These are phyloP conservation scores for Stemphylium vesicarium DNA, from an alignment of 2,329 filamentous ascomycete species.

Conservation along the genomic window DNA sequence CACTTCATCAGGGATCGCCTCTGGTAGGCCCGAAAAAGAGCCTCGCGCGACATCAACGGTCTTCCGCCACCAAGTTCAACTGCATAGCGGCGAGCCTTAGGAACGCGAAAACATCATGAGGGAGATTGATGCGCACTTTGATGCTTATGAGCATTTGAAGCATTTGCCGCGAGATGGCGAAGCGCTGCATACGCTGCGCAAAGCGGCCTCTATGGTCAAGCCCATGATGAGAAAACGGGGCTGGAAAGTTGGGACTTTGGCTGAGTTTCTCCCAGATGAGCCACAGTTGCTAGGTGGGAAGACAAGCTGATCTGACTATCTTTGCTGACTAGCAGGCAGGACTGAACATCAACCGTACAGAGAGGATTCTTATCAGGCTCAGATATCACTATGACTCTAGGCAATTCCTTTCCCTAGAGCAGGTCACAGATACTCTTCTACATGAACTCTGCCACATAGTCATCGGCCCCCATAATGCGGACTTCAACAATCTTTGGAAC, in stretches of 20 bases:
- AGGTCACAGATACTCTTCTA: slow-evolving; percentile 87
- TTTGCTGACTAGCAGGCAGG: slow-evolving; percentile 50
- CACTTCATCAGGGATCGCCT: background rate
- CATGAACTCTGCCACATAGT: slow-evolving; percentile 92
- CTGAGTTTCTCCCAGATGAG: slow-evolving; percentile 84
- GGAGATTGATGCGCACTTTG: slow-evolving; percentile 57
- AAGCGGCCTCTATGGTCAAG: slow-evolving; percentile 86
- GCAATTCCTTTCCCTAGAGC: slow-evolving; percentile 80
- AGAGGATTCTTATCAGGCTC: slow-evolving; percentile 81
- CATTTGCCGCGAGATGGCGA: slow-evolving; percentile 53
- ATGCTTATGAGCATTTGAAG: slow-evolving; percentile 57
- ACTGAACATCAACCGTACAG: slow-evolving; percentile 77
- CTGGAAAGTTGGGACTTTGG: slow-evolving; percentile 80
- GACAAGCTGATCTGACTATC: background rate
- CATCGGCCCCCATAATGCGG: slow-evolving; percentile 79
- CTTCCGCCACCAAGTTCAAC: background rate
- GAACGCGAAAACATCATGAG: slow-evolving; percentile 34
- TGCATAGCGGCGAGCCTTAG: background rate
- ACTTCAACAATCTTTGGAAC: slow-evolving; percentile 88
- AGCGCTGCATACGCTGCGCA: slow-evolving; percentile 69
- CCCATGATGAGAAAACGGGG: slow-evolving; percentile 88
- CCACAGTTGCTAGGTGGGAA: slow-evolving; percentile 71
- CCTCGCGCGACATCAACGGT: background rate
- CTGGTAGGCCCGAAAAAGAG: background rate
- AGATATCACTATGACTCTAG: slow-evolving; percentile 75